Evolutionary conservation across 139 green algal genomes (phyloP).

Genomic region (Volvox africanus): DNA sequence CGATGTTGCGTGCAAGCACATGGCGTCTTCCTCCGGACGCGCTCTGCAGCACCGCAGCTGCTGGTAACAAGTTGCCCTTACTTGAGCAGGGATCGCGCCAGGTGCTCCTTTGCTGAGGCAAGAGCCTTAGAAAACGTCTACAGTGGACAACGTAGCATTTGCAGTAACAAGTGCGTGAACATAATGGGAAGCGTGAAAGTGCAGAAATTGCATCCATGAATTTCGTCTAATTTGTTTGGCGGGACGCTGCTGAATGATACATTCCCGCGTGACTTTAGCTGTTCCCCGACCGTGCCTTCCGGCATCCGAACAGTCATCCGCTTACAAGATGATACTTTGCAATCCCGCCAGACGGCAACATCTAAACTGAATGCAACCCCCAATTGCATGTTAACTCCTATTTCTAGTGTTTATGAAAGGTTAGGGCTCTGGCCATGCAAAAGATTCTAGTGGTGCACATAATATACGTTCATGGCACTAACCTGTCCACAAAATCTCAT

Average conservation of each 20-base stretch:
- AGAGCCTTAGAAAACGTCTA: slow-evolving; percentile 91
- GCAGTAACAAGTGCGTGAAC: too few species aligned
- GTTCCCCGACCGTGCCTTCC: not conserved
- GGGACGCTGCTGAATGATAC: not conserved
- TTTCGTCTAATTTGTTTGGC: not conserved
- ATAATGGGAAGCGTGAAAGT: not conserved
- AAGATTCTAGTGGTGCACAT: not conserved
- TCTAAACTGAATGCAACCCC: too few species aligned
- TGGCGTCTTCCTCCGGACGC: too few species aligned
- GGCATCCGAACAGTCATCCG: not conserved
- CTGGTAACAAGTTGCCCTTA: slow-evolving; percentile 26
- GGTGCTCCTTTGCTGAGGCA: slow-evolving; percentile 90
- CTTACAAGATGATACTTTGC: not conserved
- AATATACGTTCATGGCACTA: not conserved
- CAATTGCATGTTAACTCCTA: too few species aligned
- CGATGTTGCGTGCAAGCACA: too few species aligned
- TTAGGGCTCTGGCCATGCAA: too few species aligned
- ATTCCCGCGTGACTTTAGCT: not conserved
- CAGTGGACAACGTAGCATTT: slow-evolving; percentile 44
- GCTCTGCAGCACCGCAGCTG: too few species aligned
- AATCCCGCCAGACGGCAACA: too few species aligned
- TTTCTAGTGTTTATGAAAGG: too few species aligned
- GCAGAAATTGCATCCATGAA: not conserved
- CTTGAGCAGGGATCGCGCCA: slow-evolving; percentile 89
- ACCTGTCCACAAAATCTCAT: not conserved